A percentile compares a stretch with the other conserved stretches of the same genome.
Evolutionary conservation across 2,329 filamentous ascomycete genomes (phyloP).

Genomic region (Phialophora verrucosa): DNA sequence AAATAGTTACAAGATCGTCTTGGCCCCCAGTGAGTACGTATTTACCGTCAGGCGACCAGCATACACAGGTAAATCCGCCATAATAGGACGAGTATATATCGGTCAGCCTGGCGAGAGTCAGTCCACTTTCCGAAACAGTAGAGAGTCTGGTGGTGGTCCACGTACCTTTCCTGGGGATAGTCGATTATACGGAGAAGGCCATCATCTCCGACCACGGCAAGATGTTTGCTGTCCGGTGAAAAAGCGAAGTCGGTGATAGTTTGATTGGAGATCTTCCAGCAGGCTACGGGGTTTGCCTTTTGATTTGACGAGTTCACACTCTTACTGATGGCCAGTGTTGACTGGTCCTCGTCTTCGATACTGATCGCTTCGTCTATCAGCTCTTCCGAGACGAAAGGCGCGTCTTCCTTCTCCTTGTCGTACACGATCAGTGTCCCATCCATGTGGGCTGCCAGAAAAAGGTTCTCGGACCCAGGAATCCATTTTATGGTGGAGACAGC

Average conservation of each 20-base stretch:
- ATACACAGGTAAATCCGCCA: constrained; percentile 88
- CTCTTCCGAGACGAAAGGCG: constrained; percentile 75
- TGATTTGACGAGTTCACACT: constrained; percentile 94
- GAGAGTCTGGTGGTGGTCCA: constrained; percentile 20
- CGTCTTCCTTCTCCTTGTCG: constrained; percentile 95
- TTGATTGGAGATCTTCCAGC: constrained; percentile 91
- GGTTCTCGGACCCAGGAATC: constrained; percentile 91
- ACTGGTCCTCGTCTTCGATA: constrained; percentile 45
- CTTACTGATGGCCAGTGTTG: constrained; percentile 74
- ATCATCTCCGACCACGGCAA: constrained; percentile 91
- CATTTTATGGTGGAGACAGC: constrained; percentile 87
- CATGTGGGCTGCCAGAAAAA: constrained; percentile 90
- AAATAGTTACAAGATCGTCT: constrained; percentile 95
- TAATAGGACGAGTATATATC: constrained; percentile 92
- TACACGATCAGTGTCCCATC: constrained; percentile 92
- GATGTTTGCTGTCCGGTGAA: constrained; percentile 82
- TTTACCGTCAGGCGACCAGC: constrained; percentile 96
- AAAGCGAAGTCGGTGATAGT: constrained; percentile 90
- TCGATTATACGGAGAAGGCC: constrained; percentile 89
- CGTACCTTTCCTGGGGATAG: constrained; percentile 85
- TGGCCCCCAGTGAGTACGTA: constrained; percentile 95
- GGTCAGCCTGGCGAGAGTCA: constrained; percentile 65
- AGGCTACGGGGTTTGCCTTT: constrained; percentile 87
- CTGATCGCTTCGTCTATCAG: constrained; percentile 47
- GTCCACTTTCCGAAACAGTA: constrained; percentile 21